Base-by-base conservation (phyloP, 129 eudicot species). In the Saussurea involucrata region DNA sequence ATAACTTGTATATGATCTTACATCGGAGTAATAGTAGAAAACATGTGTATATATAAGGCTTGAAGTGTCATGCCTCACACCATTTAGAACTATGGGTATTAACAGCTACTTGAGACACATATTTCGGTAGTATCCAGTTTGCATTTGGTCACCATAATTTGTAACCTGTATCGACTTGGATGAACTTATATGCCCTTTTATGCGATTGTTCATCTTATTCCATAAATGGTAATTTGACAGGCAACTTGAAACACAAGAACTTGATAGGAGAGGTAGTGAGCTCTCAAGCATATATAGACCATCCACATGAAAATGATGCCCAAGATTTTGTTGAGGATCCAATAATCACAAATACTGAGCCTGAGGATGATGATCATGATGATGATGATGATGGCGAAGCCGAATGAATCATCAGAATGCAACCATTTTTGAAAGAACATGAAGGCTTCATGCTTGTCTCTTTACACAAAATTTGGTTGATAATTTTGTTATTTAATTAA, bases 241-340 rank as follows among this genome's bases (percentile, higher is more conserved):
- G 91, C 64, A 90, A 90, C 85, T 85, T 90, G 66, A 90, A 84
- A 72, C 96, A 90, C 73, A 90, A 90, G 84, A 85, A 90, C 80
- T 83, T 90, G 85, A 80, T 63, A 83, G 96, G 96, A 57, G 84
- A 88, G 66, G 84, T 84, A 22, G 91, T 90, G 60, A 88, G 96
- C 82, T 90, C 96, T 21, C 96, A 90, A 86, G 89, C 87, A 29
- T 90, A 90, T 67, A 8, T 80, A 61, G 93, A 85, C 61, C 82
- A 83, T 37, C 71, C 72, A 25, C 37, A 77, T 24, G 93, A 84
- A 72, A 70, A 75, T 37, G 71, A 66, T 22, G 37, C 68, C 9
- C 77, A 87, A 29, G 85, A 83, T 53, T 58, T 71, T 46, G 82
- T 76, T 8, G 86, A 68, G 3, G 61, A 53, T n/a, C 61, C 17